phyloP scores from a whole-genome alignment of 306 rosid species.

The Glycine latifolia region DNA sequence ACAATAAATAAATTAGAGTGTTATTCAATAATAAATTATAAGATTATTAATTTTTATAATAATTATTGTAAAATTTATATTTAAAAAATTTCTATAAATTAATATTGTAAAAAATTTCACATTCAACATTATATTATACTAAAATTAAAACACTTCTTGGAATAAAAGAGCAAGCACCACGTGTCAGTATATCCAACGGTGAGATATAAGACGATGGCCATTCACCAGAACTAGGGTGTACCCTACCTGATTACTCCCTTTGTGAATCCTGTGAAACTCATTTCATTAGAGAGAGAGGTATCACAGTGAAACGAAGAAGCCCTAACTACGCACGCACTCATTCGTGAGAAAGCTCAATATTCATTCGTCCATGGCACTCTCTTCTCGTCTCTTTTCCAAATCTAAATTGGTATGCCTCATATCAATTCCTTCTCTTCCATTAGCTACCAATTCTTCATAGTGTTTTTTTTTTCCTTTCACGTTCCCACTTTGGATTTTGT shows the following conservation, averaged over 20 bases:
- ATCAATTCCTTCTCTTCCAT: conserved; percentile 1
- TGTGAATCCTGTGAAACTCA: neutral
- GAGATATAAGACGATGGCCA: neutral
- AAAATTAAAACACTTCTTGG: no score
- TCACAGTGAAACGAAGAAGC: conserved; percentile 25
- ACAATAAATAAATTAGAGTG: no score
- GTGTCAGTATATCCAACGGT: conserved; percentile 38
- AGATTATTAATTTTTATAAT: no score
- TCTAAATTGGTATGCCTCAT: conserved; percentile 61
- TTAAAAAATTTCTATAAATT: no score
- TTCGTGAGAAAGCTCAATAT: conserved; percentile 19
- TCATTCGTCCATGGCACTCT: conserved; percentile 71
- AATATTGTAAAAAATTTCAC: no score
- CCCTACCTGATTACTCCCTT: neutral
- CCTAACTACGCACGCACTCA: conserved; percentile 40
- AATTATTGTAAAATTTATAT: no score
- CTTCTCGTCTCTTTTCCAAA: conserved; percentile 77
- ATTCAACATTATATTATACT: no score
- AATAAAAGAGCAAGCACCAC: neutral
- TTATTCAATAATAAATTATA: no score
- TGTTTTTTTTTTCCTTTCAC: neutral
- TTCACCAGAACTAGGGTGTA: conserved; percentile 4
- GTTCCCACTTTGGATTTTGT: neutral
- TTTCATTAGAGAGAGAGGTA: conserved; percentile 1
- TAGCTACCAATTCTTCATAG: neutral